Evolutionary conservation across 2,329 filamentous ascomycete species (phyloP).

Genomic region (Zasmidium cellare): DNA sequence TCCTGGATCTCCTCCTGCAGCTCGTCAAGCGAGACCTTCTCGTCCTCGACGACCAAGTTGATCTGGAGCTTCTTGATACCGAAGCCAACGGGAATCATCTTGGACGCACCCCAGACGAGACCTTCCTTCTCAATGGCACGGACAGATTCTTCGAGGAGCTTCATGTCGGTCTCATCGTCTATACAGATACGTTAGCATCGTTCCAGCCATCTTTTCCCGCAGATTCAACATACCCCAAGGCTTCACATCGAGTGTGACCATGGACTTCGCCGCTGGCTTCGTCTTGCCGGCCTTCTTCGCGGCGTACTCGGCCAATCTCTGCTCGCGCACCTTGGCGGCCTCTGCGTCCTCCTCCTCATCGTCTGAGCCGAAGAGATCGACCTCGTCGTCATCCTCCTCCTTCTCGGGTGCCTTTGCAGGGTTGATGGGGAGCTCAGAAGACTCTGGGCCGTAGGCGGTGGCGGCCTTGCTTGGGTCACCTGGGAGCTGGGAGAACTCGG

Average conservation of each 20-base stretch:
- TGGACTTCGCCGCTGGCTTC: constrained; percentile 91
- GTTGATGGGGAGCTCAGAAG: constrained; percentile 74
- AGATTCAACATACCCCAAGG: constrained; percentile 79
- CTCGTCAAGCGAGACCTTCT: constrained; percentile 86
- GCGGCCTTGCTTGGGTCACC: constrained; percentile 88
- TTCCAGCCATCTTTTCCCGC: not conserved
- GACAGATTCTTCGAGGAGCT: constrained; percentile 75
- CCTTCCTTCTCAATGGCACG: constrained; percentile 86
- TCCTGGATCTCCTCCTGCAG: constrained; percentile 83
- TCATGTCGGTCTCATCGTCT: constrained; percentile 82
- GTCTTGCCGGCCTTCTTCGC: constrained; percentile 95
- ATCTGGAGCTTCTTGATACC: constrained; percentile 99
- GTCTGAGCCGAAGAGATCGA: constrained; percentile 91
- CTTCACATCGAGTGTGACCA: constrained; percentile 96
- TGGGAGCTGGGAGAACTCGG: constrained; percentile 85
- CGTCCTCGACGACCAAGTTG: constrained; percentile 95
- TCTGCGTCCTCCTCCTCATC: constrained; percentile 93
- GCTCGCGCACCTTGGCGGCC: constrained; percentile 79
- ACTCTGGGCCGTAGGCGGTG: constrained; percentile 89
- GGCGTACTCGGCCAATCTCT: constrained; percentile 88
- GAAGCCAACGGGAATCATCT: constrained; percentile 87
- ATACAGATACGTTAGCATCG: constrained; percentile 22
- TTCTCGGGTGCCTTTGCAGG: constrained; percentile 76
- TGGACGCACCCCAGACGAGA: constrained; percentile 91
- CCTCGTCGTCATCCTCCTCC: constrained; percentile 67